phyloP scores from a whole-genome alignment of 1,139 yeast genomes.

The Candida sojae region DNA sequence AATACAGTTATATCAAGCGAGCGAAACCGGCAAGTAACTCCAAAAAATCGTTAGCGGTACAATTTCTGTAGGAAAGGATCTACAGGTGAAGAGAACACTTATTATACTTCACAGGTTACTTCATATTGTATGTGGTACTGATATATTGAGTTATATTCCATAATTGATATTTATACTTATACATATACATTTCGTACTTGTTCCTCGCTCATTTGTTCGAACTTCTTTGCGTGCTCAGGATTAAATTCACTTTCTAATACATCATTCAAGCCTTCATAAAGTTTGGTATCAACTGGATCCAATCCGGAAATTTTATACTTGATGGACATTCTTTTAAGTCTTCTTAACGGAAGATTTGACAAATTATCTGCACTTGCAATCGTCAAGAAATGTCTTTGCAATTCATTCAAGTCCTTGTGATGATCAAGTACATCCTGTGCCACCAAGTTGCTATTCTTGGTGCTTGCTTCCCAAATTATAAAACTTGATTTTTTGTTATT shows the following conservation, averaged over 20 bases:
- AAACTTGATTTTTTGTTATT: conserved; percentile 29
- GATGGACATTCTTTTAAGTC: conserved; percentile 31
- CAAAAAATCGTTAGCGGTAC: not conserved
- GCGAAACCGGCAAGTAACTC: not conserved
- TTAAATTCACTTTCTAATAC: conserved; percentile 19
- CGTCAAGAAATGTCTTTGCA: conserved; percentile 28
- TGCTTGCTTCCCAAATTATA: conserved; percentile 43
- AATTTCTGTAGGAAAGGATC: too few relatives aligned
- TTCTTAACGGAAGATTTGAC: not conserved
- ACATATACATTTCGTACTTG: not conserved
- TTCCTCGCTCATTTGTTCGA: not conserved
- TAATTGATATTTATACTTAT: not conserved
- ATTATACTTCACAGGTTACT: too few relatives aligned
- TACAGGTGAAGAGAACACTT: too few relatives aligned
- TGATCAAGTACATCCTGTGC: conserved; percentile 18
- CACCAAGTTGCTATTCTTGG: conserved; percentile 16
- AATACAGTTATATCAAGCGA: not conserved
- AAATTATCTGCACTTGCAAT: conserved; percentile 14
- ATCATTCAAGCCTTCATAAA: conserved; percentile 16
- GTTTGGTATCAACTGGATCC: conserved; percentile 10
- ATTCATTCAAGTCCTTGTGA: conserved; percentile 19
- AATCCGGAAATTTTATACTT: conserved; percentile 28
- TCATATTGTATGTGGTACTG: too few relatives aligned
- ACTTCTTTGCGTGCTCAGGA: not conserved
- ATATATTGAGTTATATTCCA: not conserved